phyloP scores from a whole-genome alignment of 129 eudicot genomes.

The Gnaphalium uliginosum region DNA sequence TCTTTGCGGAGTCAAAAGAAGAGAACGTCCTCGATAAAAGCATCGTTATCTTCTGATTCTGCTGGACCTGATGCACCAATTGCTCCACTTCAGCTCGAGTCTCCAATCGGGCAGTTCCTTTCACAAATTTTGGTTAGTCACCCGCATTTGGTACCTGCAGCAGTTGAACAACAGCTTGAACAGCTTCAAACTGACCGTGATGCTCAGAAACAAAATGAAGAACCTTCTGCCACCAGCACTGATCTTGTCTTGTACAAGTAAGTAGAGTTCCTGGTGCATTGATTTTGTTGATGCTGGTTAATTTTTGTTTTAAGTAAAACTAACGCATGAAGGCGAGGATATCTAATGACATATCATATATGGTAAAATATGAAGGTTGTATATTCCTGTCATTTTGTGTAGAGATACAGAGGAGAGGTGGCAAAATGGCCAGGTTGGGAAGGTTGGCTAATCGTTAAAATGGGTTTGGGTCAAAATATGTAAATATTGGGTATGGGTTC shows the following conservation, averaged over 20 bases:
- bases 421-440: too few relatives aligned
- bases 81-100: conserved; percentile 96
- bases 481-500: too few relatives aligned
- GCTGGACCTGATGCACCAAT: conserved; percentile 52
- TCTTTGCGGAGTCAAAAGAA: conserved; percentile 42
- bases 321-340: background rate
- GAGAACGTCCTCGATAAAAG: conserved; percentile 47
- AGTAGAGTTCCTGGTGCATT: conserved; percentile 28
- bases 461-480: too few relatives aligned
- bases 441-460: too few relatives aligned
- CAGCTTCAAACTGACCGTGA: conserved; percentile 90
- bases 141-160: conserved; percentile 97
- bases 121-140: conserved; percentile 77
- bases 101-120: conserved; percentile 91
- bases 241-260: conserved; percentile 87
- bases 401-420: too few relatives aligned
- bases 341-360: too few relatives aligned
- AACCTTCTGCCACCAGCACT: conserved; percentile 68
- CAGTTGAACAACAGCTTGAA: conserved; percentile 96
- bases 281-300: background rate
- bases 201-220: conserved; percentile 69
- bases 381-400: too few relatives aligned
- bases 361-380: too few relatives aligned
- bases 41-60: conserved; percentile 72
- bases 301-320: background rate